Percentiles rank a stretch among this genome's conserved stretches.
Evolutionary conservation across 129 eudicot genomes (phyloP).

Genomic region (Flaveria linearis): DNA sequence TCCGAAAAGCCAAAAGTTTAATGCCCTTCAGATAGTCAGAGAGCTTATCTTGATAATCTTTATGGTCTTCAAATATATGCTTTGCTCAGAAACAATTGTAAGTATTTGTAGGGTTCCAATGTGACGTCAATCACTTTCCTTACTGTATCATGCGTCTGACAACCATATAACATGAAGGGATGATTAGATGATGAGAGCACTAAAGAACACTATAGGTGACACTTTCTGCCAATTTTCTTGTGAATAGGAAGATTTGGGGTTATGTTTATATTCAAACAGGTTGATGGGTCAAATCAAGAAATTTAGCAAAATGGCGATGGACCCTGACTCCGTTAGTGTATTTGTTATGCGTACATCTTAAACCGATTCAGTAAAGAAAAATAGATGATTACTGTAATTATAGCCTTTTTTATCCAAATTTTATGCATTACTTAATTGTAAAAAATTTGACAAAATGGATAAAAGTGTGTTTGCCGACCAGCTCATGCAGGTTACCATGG

Average conservation of each 20-base stretch:
- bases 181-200: conserved; percentile 12
- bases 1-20: conserved; percentile 36
- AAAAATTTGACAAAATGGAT: not conserved
- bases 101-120: conserved; percentile 22
- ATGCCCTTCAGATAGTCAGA: conserved; percentile 26
- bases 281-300: not conserved
- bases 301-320: not conserved
- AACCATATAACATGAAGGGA: conserved; percentile 22
- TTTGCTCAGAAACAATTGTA: conserved; percentile 35
- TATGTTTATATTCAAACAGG: not conserved
- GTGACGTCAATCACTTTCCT: conserved; percentile 56
- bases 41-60: conserved; percentile 24
- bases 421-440: not conserved
- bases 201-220: not conserved
- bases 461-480: conserved; percentile 5
- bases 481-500: not conserved
- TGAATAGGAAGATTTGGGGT: conserved; percentile 1
- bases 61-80: conserved; percentile 38
- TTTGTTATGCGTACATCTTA: not conserved
- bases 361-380: not conserved
- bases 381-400: not conserved
- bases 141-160: conserved; percentile 58
- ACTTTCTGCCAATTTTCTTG: not conserved
- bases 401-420: not conserved
- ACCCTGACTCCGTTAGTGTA: not conserved